Conservation (phyloP, 176 grass and related monocot genomes). For the Aegilops tauschii region DNA sequence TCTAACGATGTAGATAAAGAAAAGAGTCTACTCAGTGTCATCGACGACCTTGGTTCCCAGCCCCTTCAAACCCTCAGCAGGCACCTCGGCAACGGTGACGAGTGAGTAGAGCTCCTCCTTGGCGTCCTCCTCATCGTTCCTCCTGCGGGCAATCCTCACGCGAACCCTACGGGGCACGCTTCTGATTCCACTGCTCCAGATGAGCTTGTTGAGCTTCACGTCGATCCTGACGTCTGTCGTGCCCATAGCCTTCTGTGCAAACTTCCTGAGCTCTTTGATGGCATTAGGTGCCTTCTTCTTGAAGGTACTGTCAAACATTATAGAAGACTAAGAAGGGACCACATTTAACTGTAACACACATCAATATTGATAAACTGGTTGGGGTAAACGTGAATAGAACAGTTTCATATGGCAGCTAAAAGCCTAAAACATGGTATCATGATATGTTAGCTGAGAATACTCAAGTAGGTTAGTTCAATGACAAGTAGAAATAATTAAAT, state of each 20-base stretch:
- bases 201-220: constrained; percentile 90
- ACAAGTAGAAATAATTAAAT: background rate
- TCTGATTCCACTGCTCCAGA: constrained; percentile 94
- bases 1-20: background rate
- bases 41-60: constrained; percentile 76
- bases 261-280: constrained; percentile 82
- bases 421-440: background rate
- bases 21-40: constrained; percentile 51
- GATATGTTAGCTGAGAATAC: background rate
- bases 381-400: background rate
- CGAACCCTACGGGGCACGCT: constrained; percentile 70
- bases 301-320: constrained; percentile 67
- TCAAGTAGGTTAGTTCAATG: background rate
- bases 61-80: constrained; percentile 73
- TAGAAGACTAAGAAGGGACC: constrained; percentile 3
- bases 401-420: background rate
- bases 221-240: constrained; percentile 67
- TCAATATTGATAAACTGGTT: background rate
- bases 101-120: constrained; percentile 86
- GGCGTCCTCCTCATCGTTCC: constrained; percentile 79
- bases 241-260: constrained; percentile 85
- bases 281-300: constrained; percentile 95
- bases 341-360: background rate
- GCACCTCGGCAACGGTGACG: constrained; percentile 68
- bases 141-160: constrained; percentile 76